phyloP scores from a whole-genome alignment of 208 protist species.

The Angomonas ambiguus region DNA sequence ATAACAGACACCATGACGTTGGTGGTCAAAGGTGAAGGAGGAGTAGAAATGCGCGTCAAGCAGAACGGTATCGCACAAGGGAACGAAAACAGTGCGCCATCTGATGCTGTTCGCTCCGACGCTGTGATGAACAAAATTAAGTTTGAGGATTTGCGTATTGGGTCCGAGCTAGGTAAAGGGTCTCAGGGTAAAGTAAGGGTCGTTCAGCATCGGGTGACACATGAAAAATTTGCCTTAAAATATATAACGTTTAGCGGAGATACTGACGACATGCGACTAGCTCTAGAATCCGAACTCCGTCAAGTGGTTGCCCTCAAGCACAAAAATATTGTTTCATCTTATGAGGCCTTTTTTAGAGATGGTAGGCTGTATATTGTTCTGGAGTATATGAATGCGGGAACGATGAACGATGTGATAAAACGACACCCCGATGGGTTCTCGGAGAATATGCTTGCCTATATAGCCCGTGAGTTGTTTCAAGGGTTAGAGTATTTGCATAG shows the following conservation, averaged over 20 bases:
- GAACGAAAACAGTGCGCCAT: constrained; percentile 12
- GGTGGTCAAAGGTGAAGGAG: constrained; percentile 84
- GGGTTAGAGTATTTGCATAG: constrained; percentile 82
- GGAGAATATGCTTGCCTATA: constrained; percentile 80
- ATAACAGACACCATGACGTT: constrained; percentile 90
- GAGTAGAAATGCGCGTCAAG: constrained; percentile 85
- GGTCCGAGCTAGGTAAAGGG: constrained; percentile 72
- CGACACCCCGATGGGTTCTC: constrained; percentile 32
- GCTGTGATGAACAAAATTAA: constrained; percentile 68
- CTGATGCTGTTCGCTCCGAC: constrained; percentile 13
- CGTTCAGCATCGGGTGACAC: constrained; percentile 58
- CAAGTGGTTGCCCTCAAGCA: constrained; percentile 83
- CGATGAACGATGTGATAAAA: constrained; percentile 83
- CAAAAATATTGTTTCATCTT: constrained; percentile 86
- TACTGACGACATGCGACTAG: constrained; percentile 59
- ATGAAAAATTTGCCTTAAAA: constrained; percentile 85
- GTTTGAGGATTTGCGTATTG: constrained; percentile 84
- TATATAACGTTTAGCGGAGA: constrained; percentile 75
- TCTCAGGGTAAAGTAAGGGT: constrained; percentile 88
- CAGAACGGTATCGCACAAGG: constrained; percentile 67
- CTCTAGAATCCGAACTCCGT: constrained; percentile 70
- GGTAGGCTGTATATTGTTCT: constrained; percentile 84
- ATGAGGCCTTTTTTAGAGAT: constrained; percentile 89
- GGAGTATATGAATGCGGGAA: constrained; percentile 89
- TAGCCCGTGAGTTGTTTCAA: constrained; percentile 78